A percentile compares a stretch with the other conserved stretches of the same genome.
Conservation (phyloP, 2,329 filamentous ascomycete genomes). For the Calonectria montana region DNA sequence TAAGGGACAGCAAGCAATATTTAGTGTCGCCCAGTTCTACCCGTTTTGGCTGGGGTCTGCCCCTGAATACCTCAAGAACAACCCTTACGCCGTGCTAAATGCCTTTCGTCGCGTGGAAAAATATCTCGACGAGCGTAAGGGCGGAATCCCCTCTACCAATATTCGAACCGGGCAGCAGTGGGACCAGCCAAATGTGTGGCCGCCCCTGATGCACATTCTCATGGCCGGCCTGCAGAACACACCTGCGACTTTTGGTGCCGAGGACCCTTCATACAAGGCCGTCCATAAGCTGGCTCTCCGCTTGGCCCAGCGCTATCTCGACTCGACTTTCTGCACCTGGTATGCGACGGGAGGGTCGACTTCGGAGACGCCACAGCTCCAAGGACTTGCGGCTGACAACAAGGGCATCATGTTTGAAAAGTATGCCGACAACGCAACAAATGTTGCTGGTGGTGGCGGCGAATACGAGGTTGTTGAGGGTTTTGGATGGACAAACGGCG, state of each 20-base stretch:
- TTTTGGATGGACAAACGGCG: constrained; percentile 78
- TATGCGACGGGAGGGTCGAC: constrained; percentile 74
- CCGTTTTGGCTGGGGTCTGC: constrained; percentile 78
- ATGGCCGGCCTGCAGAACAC: constrained; percentile 72
- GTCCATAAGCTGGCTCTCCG: constrained; percentile 67
- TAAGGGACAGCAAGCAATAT: constrained; percentile 66
- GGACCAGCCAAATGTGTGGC: constrained; percentile 79
- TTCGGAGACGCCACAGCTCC: constrained; percentile 60
- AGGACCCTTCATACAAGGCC: constrained; percentile 64
- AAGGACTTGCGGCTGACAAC: constrained; percentile 54
- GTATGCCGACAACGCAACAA: constrained; percentile 70
- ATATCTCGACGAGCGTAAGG: constrained; percentile 63
- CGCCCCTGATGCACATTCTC: constrained; percentile 72
- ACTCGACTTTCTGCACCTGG: constrained; percentile 78
- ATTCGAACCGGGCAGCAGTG: constrained; percentile 72
- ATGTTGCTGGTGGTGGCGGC: constrained; percentile 72
- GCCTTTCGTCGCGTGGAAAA: constrained; percentile 65
- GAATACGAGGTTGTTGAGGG: constrained; percentile 78
- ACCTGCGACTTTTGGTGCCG: constrained; percentile 64
- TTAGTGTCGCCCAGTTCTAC: constrained; percentile 71
- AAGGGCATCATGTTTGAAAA: constrained; percentile 77
- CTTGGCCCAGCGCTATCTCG: constrained; percentile 74
- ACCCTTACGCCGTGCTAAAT: constrained; percentile 67
- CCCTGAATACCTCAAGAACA: constrained; percentile 64
- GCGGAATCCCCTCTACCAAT: constrained; percentile 73